These are phyloP conservation scores for Peronosclerospora sorghi DNA, from an alignment of 352 stramenopile genomes.

Conservation along the genomic window DNA sequence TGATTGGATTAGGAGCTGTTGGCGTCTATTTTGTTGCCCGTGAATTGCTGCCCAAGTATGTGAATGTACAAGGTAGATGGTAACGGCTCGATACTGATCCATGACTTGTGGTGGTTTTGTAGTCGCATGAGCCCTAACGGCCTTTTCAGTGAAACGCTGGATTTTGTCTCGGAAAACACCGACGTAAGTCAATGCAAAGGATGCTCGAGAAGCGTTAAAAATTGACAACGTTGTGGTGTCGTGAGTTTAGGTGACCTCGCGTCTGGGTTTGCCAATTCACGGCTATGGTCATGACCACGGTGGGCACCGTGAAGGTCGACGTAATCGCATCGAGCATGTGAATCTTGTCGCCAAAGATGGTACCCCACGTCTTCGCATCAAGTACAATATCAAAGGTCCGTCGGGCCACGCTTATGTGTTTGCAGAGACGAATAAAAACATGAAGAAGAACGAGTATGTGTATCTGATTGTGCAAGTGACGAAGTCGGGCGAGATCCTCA, in stretches of 20 bases:
- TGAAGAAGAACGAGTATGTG: conserved; percentile 91
- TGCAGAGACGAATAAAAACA: conserved; percentile 86
- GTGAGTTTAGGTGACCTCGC: conserved; percentile 44
- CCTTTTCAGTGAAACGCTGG: conserved; percentile 67
- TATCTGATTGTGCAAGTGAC: conserved; percentile 93
- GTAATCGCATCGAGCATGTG: conserved; percentile 93
- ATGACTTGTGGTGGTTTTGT: conserved; percentile 3
- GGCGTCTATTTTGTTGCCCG: conserved; percentile 90
- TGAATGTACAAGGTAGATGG: conserved; percentile 2
- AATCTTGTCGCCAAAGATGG: conserved; percentile 86
- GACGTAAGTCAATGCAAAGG: conserved; percentile 21
- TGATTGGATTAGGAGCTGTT: conserved; percentile 69
- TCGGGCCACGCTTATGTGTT: conserved; percentile 87
- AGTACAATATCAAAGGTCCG: conserved; percentile 92
- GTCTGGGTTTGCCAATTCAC: conserved; percentile 85
- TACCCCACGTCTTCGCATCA: conserved; percentile 74
- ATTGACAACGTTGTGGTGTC: background rate
- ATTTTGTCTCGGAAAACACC: conserved; percentile 63
- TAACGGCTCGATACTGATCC: conserved; percentile 1
- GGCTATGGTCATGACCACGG: conserved; percentile 91
- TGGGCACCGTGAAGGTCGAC: conserved; percentile 86
- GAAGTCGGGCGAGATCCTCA: conserved; percentile 83
- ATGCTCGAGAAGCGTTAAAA: background rate
- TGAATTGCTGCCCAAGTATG: conserved; percentile 85
- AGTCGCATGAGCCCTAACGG: conserved; percentile 81